A percentile compares a stretch with the other conserved stretches of the same genome.
These are phyloP conservation scores for Silene noctiflora DNA, from an alignment of 179 eudicot species.

Conservation along the genomic window DNA sequence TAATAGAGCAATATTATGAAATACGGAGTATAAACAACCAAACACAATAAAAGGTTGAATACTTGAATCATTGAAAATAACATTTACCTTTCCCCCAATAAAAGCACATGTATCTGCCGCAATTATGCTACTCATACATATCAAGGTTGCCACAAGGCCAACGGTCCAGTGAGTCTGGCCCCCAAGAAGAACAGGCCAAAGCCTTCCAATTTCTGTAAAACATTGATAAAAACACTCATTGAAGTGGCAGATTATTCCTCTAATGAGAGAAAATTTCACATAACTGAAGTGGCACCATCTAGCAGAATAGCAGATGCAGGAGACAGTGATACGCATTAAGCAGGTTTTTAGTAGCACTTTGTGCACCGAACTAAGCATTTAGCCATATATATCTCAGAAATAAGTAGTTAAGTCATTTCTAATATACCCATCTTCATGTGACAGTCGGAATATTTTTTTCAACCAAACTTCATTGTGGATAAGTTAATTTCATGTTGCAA, in stretches of 20 bases:
- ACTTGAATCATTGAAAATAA: conserved; percentile 12
- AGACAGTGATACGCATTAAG: background rate
- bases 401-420: background rate
- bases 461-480: background rate
- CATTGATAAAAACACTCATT: background rate
- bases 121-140: conserved; percentile 81
- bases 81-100: conserved; percentile 83
- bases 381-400: background rate
- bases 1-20: background rate
- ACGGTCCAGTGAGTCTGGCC: conserved; percentile 95
- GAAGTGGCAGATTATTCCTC: conserved; percentile 10
- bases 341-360: background rate
- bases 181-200: conserved; percentile 90
- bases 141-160: conserved; percentile 89
- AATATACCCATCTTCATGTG: background rate
- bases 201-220: conserved; percentile 56
- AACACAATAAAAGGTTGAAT: conserved; percentile 5
- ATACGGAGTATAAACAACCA: background rate
- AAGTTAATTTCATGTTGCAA: background rate
- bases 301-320: background rate
- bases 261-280: background rate
- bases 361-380: background rate
- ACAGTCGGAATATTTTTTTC: background rate
- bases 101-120: conserved; percentile 98
- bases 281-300: background rate